Base-by-base conservation (phyloP, 495 filamentous ascomycete species). In the Chaetomium cochliodes region DNA sequence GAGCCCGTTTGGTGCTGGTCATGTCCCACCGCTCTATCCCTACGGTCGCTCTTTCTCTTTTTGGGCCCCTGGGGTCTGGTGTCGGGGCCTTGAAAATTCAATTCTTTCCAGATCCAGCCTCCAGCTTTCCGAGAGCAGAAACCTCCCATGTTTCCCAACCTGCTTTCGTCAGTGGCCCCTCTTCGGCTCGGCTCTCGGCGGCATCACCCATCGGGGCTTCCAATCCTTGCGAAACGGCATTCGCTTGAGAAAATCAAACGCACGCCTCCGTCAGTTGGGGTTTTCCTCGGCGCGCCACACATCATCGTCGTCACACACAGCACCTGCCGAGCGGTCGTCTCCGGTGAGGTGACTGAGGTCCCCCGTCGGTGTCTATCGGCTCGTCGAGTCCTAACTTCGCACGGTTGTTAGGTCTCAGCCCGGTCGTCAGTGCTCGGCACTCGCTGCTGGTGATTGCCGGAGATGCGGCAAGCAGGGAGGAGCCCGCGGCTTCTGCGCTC, bases 21-120 rank as follows among this genome's bases (percentile, higher is more conserved):
- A 15, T 50, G 46, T 20, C 46, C 46, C 46, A 22, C 46, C 20
- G 46, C 46, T 12, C 16, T 23, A 15, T 50, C 46, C 46, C 3
- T 50, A n/a, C 46, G 20, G 46, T 50, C 46, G 46, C 46, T 50
- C 46, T 50, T 50, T 50, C 46, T 50, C 46, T 20, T 50, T 50
- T 20, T 20, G 46, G 46, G 18, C 3, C 8, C 46, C 18, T 20
- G 46, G 46, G 15, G 44, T 47, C 11, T 47, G 4, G 5, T n/a
- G 44, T 47, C 44, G 44, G 44, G n/a, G n/a, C 1, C 44, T 47
- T 47, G 44, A 20, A 47, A 50, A 44, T 44, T 50, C 46, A 23
- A 22, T 50, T 50, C 20, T 50, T 50, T 50, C 46, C 46, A 50
- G 20, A 50, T 20, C 41, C 41, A 44, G 16, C 41, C 16, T 18